These are phyloP conservation scores for Chamaecrista fasciculata DNA, from an alignment of 306 rosid genomes.

Conservation along the genomic window DNA sequence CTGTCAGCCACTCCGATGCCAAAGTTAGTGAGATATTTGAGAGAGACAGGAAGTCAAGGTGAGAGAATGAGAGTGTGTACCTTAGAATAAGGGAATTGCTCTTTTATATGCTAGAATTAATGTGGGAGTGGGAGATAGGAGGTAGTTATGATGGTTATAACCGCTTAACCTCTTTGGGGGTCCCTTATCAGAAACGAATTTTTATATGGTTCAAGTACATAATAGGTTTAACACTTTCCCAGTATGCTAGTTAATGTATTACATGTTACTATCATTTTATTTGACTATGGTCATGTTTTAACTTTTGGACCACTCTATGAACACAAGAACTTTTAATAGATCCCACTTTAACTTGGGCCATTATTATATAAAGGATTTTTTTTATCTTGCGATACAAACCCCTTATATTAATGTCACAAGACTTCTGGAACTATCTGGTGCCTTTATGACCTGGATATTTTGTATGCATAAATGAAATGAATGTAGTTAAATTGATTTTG, in stretches of 20 bases:
- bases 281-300: not conserved
- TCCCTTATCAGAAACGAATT: too few species aligned
- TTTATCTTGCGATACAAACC: not conserved
- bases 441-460: not conserved
- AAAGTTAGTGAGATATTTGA: too few species aligned
- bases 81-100: too few species aligned
- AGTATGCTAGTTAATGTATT: not conserved
- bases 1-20: too few species aligned
- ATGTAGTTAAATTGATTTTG: not conserved
- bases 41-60: too few species aligned
- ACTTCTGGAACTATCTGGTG: not conserved
- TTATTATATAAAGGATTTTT: not conserved
- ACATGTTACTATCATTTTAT: not conserved
- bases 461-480: not conserved
- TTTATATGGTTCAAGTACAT: not conserved
- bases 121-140: too few species aligned
- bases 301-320: not conserved
- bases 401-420: not conserved
- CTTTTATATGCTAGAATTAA: too few species aligned
- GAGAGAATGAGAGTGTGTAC: too few species aligned
- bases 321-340: not conserved
- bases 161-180: too few species aligned
- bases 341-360: not conserved
- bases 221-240: not conserved
- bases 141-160: too few species aligned